phyloP scores from a whole-genome alignment of 2,329 filamentous ascomycete species.

The Akanthomyces muscarius region DNA sequence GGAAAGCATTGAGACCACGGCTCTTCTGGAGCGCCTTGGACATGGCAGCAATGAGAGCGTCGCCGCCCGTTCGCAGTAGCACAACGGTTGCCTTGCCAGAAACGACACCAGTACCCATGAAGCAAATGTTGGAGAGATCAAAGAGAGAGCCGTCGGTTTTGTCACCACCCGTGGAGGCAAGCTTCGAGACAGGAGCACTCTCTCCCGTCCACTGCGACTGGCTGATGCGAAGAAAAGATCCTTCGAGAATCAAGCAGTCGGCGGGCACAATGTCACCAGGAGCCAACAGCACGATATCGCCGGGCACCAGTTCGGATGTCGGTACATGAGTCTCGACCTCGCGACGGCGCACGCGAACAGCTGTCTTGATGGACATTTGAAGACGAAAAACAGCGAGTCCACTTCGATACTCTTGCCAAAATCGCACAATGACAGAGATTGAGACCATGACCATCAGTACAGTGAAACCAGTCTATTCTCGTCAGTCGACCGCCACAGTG shows the following conservation, averaged over 20 bases:
- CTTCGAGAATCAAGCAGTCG: constrained; percentile 28
- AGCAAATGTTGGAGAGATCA: constrained; percentile 26
- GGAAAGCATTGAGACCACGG: constrained; percentile 26
- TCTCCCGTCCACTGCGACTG: constrained; percentile 31
- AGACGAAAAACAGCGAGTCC: constrained; percentile 25
- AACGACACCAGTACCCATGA: constrained; percentile 29
- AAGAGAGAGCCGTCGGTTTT: constrained; percentile 23
- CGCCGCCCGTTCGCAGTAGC: constrained; percentile 25
- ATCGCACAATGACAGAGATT: constrained; percentile 26
- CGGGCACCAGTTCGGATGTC: constrained; percentile 24
- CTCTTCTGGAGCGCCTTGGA: constrained; percentile 25
- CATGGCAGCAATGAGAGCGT: constrained; percentile 27
- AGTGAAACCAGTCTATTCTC: constrained; percentile 17
- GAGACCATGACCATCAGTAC: constrained; percentile 27
- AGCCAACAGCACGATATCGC: constrained; percentile 23
- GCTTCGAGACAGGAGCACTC: constrained; percentile 26
- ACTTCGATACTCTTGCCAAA: constrained; percentile 29
- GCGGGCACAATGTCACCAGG: constrained; percentile 27
- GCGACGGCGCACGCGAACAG: constrained; percentile 22
- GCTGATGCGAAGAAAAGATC: constrained; percentile 27
- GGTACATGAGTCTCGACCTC: constrained; percentile 14
- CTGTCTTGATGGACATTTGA: constrained; percentile 25
- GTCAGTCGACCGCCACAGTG: neutral
- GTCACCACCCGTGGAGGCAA: constrained; percentile 17
- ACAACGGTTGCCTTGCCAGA: constrained; percentile 26